These are phyloP conservation scores for Pestalotiopsis sp. DNA, from an alignment of 2,329 filamentous ascomycete genomes.

Conservation along the genomic window DNA sequence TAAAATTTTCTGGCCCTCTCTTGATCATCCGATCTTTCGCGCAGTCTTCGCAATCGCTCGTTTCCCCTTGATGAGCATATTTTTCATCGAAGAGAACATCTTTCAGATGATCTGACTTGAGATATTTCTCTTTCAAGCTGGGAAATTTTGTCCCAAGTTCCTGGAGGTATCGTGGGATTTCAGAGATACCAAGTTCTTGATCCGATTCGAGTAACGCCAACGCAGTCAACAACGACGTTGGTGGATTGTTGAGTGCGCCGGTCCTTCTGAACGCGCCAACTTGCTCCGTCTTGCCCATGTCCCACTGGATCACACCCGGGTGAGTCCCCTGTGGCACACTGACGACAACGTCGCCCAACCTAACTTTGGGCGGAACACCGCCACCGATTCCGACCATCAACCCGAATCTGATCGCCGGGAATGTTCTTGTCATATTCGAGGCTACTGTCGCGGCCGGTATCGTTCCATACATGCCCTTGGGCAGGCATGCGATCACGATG, in stretches of 20 bases:
- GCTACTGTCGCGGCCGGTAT: background rate
- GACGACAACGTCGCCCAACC: slow-evolving; percentile 29
- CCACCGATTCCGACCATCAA: background rate
- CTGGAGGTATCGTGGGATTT: slow-evolving; percentile 19
- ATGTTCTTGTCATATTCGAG: background rate
- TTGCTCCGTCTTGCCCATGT: slow-evolving; percentile 20
- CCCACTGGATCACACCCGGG: slow-evolving; percentile 26
- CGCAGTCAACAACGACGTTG: slow-evolving; percentile 19
- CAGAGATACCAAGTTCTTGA: slow-evolving; percentile 16
- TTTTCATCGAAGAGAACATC: slow-evolving; percentile 18
- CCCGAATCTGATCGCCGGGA: background rate
- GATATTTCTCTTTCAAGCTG: slow-evolving; percentile 16
- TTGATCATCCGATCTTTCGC: slow-evolving; percentile 17
- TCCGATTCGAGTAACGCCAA: background rate
- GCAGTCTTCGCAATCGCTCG: slow-evolving; percentile 16
- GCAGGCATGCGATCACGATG: slow-evolving; percentile 4
- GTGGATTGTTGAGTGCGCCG: slow-evolving; percentile 21
- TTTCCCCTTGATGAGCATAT: slow-evolving; percentile 14
- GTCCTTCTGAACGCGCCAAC: slow-evolving; percentile 18
- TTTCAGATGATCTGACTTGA: slow-evolving; percentile 15
- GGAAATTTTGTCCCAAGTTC: slow-evolving; percentile 5
- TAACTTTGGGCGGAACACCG: background rate
- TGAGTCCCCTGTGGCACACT: slow-evolving; percentile 14
- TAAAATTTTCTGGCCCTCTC: slow-evolving; percentile 19
- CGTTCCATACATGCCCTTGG: background rate